phyloP scores from a whole-genome alignment of 1,284 basidiomycete genomes.

The Ustilago esculenta region DNA sequence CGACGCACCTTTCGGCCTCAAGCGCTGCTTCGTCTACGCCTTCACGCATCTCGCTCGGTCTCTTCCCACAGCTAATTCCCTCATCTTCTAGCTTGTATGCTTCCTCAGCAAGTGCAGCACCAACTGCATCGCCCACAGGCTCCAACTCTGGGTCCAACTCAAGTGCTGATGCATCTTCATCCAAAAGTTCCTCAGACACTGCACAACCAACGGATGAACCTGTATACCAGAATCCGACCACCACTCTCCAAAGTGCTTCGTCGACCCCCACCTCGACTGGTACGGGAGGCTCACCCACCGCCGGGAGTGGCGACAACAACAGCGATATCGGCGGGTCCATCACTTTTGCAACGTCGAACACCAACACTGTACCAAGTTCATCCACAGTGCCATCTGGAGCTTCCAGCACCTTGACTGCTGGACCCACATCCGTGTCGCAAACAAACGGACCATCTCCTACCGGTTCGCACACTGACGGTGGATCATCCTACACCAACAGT shows the following conservation, averaged over 20 bases:
- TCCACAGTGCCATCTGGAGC: background rate
- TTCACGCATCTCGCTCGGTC: slow-evolving; percentile 1
- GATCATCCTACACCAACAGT: no score
- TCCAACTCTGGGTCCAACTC: background rate
- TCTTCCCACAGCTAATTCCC: background rate
- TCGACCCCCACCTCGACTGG: background rate
- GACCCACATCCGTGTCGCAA: slow-evolving; percentile 15
- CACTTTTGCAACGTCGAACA: background rate
- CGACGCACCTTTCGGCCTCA: slow-evolving; percentile 11
- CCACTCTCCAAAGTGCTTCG: background rate
- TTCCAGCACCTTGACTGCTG: slow-evolving; percentile 3
- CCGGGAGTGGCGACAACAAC: background rate
- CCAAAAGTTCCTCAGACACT: background rate
- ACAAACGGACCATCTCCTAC: background rate
- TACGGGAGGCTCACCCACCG: background rate
- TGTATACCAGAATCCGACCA: background rate
- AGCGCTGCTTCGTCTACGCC: slow-evolving; percentile 1
- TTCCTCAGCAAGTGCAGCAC: background rate
- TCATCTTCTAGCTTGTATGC: slow-evolving; percentile 1
- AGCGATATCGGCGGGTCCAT: background rate
- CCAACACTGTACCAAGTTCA: background rate
- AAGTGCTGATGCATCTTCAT: background rate
- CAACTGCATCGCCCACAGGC: slow-evolving; percentile 1
- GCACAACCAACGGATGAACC: background rate
- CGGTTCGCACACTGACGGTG: background rate